Evolutionary conservation across 1,284 basidiomycete species (phyloP).

Genomic region (Ustilago trichophora): DNA sequence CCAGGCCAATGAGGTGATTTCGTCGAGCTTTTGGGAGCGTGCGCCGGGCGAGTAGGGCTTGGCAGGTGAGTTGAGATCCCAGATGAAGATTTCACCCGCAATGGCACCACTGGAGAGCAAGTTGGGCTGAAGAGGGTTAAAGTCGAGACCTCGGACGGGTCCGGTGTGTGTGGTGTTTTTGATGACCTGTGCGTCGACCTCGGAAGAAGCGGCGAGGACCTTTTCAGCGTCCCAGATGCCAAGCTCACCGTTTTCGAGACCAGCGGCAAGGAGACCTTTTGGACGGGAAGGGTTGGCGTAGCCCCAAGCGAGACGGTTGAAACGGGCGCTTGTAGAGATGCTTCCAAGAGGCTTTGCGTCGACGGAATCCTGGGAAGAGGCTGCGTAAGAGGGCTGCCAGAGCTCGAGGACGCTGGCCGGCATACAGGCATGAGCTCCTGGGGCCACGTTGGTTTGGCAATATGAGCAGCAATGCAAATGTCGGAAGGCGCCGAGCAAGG

Average conservation of each 20-base stretch:
- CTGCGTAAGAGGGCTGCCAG: constrained; percentile 71
- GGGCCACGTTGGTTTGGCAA: too few species aligned
- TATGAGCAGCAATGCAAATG: too few species aligned
- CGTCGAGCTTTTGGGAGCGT: constrained; percentile 87
- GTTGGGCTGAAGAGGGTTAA: constrained; percentile 89
- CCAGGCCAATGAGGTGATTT: constrained; percentile 94
- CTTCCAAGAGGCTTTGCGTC: constrained; percentile 50
- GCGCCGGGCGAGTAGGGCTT: constrained; percentile 75
- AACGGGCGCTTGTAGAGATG: constrained; percentile 68
- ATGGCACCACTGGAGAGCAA: constrained; percentile 89
- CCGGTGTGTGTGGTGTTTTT: constrained; percentile 86
- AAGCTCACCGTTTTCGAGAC: constrained; percentile 94
- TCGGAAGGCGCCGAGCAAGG: too few species aligned
- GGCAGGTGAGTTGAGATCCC: constrained; percentile 70
- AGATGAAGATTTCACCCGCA: constrained; percentile 79
- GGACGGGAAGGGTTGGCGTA: constrained; percentile 75
- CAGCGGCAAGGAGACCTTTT: constrained; percentile 88
- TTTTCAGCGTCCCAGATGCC: constrained; percentile 83
- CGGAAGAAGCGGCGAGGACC: constrained; percentile 73
- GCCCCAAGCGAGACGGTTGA: constrained; percentile 95
- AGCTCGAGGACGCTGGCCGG: constrained; percentile 93
- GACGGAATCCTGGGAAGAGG: constrained; percentile 6
- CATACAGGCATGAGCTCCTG: too few species aligned
- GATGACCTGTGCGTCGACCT: constrained; percentile 52
- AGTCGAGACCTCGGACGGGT: constrained; percentile 90